Evolutionary conservation across 495 filamentous ascomycete genomes (phyloP), one percentile per base, ranked within the genome.

Genomic region (Neohortaea acidophila): DNA sequence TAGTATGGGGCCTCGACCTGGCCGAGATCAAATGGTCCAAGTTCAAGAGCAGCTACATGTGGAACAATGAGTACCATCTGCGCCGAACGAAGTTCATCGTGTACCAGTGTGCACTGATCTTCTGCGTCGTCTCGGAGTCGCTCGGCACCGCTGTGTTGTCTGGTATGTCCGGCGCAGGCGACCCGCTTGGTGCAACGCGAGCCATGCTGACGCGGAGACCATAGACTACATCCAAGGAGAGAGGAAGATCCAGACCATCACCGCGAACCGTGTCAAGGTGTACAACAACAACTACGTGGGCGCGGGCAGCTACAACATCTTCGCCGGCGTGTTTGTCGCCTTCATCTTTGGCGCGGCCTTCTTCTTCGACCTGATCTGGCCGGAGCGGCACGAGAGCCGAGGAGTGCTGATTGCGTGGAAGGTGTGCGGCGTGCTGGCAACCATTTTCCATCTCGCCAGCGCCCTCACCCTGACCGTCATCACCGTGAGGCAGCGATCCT

Each of bases 331-430:
- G 17, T 65, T 60, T n/a, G 61, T 69, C 0, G 67, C 65, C 1
- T 63, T 59, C 21, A 64, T 71, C 43, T 71, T 71, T 48, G 66
- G 67, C 18, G 60, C 56, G 8, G 67, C 56, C 5, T 69, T 69
- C 52, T 69, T 69, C 59, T 68, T 68, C 43, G 67, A 69, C 36
- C 56, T 71, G 4, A 66, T 67, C 47, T 68, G 64, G 65, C 65
- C 67, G 3, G 63, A 66, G 23, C 58, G 66, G 8, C 43, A 55
- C 7, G 66, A 71, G 49, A 59, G 51, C n/a, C 43, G 36, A 23
- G 35, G 47, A 29, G 64, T 68, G 0, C 55, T 58, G 24, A 39
- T 64, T 12, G 60, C 65, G 4, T 71, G 66, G 67, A 64, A 59
- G 36, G 56, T 64, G 9, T 64, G 55, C 34, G 57, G 62, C 0